Conservation (phyloP, 1,284 basidiomycete genomes). For the Cryptococcus deneoformans region DNA sequence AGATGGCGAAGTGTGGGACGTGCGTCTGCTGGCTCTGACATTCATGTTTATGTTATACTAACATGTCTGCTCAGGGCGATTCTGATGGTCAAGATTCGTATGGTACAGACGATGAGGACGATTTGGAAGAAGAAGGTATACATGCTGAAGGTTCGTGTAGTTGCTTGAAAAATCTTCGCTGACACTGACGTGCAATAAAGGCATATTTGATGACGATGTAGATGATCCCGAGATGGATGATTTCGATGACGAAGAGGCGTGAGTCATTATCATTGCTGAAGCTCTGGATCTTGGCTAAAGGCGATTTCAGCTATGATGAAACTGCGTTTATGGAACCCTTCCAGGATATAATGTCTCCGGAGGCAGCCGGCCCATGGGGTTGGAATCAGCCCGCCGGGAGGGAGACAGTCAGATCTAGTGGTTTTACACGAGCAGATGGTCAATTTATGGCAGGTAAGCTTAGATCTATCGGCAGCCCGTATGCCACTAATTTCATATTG, state of each 20-base stretch:
- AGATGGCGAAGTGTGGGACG: constrained; percentile 36
- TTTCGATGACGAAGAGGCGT: constrained; percentile 47
- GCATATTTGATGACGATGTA: constrained; percentile 46
- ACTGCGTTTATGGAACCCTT: constrained; percentile 20
- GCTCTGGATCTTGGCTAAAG: not conserved
- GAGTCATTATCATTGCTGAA: constrained; percentile 10
- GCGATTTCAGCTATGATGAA: constrained; percentile 19
- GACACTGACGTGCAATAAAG: not conserved
- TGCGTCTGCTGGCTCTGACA: constrained; percentile 1
- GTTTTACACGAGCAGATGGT: too few relatives aligned
- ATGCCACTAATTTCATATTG: too few relatives aligned
- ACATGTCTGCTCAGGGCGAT: constrained; percentile 11
- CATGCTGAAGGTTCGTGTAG: constrained; percentile 12
- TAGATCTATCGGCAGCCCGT: too few relatives aligned
- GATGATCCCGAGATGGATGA: constrained; percentile 54
- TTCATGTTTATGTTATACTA: not conserved
- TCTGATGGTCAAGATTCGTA: constrained; percentile 25
- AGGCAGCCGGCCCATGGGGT: constrained; percentile 28
- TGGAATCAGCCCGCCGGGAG: constrained; percentile 16
- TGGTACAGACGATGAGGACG: constrained; percentile 19
- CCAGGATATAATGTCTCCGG: not conserved
- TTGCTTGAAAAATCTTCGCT: not conserved
- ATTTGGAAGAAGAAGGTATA: constrained; percentile 15
- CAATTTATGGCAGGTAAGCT: too few relatives aligned
- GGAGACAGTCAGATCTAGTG: too few relatives aligned